A percentile compares a stretch with the other conserved stretches of the same genome.
phyloP scores from a whole-genome alignment of 495 filamentous ascomycete genomes.

The Antarctomyces pellizariae region DNA sequence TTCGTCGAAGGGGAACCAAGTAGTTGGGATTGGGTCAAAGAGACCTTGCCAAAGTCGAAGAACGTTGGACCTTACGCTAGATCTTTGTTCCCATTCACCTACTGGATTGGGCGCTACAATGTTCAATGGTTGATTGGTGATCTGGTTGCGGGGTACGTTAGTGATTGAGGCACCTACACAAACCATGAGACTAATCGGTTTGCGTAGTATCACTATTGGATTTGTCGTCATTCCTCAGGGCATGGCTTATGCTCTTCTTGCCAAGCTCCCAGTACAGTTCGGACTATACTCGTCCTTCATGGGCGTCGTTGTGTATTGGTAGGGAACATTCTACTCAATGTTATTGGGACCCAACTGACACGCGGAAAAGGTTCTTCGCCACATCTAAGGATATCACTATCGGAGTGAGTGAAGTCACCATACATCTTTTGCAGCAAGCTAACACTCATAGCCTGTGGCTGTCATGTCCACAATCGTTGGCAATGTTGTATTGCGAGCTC shows the following conservation, averaged over 20 bases:
- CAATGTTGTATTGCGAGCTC: conserved; percentile 42
- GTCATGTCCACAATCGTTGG: conserved; percentile 85
- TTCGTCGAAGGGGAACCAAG: conserved; percentile 73
- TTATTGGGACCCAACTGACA: too few relatives aligned
- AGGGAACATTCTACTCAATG: too few relatives aligned
- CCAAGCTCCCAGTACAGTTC: conserved; percentile 52
- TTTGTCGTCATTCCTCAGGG: conserved; percentile 89
- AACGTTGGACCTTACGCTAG: conserved; percentile 34
- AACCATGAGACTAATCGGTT: neutral
- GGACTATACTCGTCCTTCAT: conserved; percentile 96
- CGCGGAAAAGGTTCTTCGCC: too few relatives aligned
- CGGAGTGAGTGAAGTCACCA: conserved; percentile 36
- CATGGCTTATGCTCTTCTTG: conserved; percentile 89
- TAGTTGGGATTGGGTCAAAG: conserved; percentile 41
- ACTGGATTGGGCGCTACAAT: conserved; percentile 82
- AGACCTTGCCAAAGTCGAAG: conserved; percentile 29
- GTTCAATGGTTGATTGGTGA: conserved; percentile 72
- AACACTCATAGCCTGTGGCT: conserved; percentile 51
- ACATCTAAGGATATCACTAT: conserved; percentile 99
- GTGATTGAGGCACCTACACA: conserved; percentile 4
- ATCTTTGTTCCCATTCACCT: conserved; percentile 63
- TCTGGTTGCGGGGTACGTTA: conserved; percentile 58
- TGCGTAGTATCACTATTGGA: conserved; percentile 69
- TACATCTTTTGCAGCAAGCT: neutral
- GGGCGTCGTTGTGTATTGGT: conserved; percentile 91